A percentile compares a stretch with the other conserved stretches of the same genome.
phyloP scores from a whole-genome alignment of 2,329 filamentous ascomycete species.

The Periconia digitata region DNA sequence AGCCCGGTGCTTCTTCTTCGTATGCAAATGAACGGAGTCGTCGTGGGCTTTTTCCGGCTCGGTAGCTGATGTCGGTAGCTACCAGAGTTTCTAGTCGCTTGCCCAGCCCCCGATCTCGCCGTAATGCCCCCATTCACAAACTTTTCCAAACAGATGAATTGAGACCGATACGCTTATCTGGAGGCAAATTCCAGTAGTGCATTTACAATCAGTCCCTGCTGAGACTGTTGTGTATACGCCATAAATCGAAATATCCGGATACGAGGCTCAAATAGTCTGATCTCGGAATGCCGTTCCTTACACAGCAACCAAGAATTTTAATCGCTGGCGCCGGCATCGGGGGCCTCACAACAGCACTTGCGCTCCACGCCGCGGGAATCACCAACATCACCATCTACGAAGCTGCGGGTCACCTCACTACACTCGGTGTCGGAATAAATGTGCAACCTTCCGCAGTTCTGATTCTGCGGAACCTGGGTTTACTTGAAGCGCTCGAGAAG shows the following conservation, averaged over 20 bases:
- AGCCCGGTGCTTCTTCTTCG: background rate
- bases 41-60: background rate
- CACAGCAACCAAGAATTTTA: slow-evolving; percentile 26
- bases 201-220: too few relatives aligned
- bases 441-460: slow-evolving; percentile 51
- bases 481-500: slow-evolving; percentile 44
- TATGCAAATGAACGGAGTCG: background rate
- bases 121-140: too few relatives aligned
- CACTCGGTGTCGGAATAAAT: slow-evolving; percentile 51
- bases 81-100: too few relatives aligned
- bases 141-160: too few relatives aligned
- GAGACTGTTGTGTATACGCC: too few relatives aligned
- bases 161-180: too few relatives aligned
- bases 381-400: slow-evolving; percentile 50
- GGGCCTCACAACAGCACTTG: slow-evolving; percentile 68
- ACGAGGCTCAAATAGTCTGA: too few relatives aligned
- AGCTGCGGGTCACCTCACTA: slow-evolving; percentile 44
- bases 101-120: background rate
- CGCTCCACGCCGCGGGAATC: slow-evolving; percentile 69
- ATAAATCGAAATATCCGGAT: too few relatives aligned
- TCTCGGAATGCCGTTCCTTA: slow-evolving; percentile 27
- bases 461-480: slow-evolving; percentile 48
- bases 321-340: slow-evolving; percentile 65
- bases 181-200: too few relatives aligned
- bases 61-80: background rate